Percentiles rank a stretch among this genome's conserved stretches.
Conservation (phyloP, 129 eudicot species). For the Flaveria ramosissima region DNA sequence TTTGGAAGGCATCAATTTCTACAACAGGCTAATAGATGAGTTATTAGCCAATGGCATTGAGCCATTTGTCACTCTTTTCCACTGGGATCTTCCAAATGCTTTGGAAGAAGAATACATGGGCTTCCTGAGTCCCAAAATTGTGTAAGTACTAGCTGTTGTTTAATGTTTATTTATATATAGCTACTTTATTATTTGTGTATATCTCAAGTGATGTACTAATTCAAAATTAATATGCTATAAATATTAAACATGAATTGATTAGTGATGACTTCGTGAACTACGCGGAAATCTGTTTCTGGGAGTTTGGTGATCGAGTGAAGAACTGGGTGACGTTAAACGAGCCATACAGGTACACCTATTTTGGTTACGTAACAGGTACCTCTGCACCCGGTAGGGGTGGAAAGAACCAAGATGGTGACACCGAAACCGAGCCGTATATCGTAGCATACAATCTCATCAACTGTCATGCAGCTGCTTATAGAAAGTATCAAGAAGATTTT, state of each 20-base stretch:
- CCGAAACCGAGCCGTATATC: conserved; percentile 44
- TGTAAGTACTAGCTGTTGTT: too few species aligned
- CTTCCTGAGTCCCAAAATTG: conserved; percentile 30
- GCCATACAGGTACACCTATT: conserved; percentile 14
- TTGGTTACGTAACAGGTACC: conserved; percentile 23
- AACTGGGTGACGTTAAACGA: conserved; percentile 49
- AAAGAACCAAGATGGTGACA: conserved; percentile 17
- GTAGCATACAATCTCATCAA: conserved; percentile 44
- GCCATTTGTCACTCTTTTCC: conserved; percentile 42
- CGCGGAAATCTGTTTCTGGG: conserved; percentile 40
- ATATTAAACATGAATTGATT: background rate
- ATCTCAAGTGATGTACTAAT: too few species aligned
- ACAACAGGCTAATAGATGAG: conserved; percentile 45
- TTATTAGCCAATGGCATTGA: conserved; percentile 34
- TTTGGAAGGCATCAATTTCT: conserved; percentile 38
- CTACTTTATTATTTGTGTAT: too few species aligned
- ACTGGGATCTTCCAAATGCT: conserved; percentile 43
- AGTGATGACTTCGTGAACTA: conserved; percentile 32
- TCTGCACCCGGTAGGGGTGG: conserved; percentile 46
- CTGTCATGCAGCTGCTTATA: conserved; percentile 45
- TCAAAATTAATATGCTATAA: background rate
- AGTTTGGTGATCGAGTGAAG: conserved; percentile 51
- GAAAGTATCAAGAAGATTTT: conserved; percentile 6
- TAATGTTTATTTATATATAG: too few species aligned
- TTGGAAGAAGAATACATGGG: conserved; percentile 43